A percentile compares a stretch with the other conserved stretches of the same genome.
Conservation (phyloP, 495 filamentous ascomycete species). For the Neurospora intermedia region DNA sequence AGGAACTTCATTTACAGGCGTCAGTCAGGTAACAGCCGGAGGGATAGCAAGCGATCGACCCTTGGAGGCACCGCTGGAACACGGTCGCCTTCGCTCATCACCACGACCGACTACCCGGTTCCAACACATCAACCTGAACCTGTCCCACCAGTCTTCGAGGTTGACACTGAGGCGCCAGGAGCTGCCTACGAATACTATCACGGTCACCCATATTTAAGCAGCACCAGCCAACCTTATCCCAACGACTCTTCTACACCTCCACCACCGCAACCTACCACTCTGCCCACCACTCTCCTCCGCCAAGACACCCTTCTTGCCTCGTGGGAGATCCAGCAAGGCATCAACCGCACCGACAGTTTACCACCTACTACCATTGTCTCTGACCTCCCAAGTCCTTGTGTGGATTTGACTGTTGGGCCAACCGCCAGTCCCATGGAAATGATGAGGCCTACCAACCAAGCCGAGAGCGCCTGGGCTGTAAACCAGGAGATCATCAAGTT, state of each 20-base stretch:
- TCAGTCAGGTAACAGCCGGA: conserved; percentile 11
- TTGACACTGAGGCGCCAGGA: conserved; percentile 18
- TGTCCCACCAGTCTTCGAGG: conserved; percentile 8
- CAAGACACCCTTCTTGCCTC: not conserved
- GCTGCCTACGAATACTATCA: conserved; percentile 23
- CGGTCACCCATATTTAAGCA: conserved; percentile 13
- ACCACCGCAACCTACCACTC: conserved; percentile 1
- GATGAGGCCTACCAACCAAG: conserved; percentile 33
- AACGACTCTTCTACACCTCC: not conserved
- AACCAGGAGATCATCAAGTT: conserved; percentile 32
- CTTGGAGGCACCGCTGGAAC: conserved; percentile 10
- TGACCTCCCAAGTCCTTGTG: conserved; percentile 16
- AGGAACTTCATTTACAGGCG: conserved; percentile 13
- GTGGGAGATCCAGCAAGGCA: not conserved
- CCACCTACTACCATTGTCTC: conserved; percentile 20
- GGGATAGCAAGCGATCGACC: conserved; percentile 20
- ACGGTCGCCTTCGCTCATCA: conserved; percentile 16
- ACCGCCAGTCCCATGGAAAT: conserved; percentile 33
- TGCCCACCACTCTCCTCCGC: conserved; percentile 3
- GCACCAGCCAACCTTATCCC: not conserved
- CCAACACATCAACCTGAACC: conserved; percentile 3
- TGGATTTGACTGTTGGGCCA: conserved; percentile 11
- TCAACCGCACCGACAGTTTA: conserved; percentile 20
- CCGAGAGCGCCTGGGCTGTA: conserved; percentile 25
- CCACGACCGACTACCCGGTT: conserved; percentile 5